A percentile compares a stretch with the other conserved stretches of the same genome.
These are phyloP conservation scores for Malbranchea cinnamomea DNA, from an alignment of 2,329 filamentous ascomycete species.

Conservation along the genomic window DNA sequence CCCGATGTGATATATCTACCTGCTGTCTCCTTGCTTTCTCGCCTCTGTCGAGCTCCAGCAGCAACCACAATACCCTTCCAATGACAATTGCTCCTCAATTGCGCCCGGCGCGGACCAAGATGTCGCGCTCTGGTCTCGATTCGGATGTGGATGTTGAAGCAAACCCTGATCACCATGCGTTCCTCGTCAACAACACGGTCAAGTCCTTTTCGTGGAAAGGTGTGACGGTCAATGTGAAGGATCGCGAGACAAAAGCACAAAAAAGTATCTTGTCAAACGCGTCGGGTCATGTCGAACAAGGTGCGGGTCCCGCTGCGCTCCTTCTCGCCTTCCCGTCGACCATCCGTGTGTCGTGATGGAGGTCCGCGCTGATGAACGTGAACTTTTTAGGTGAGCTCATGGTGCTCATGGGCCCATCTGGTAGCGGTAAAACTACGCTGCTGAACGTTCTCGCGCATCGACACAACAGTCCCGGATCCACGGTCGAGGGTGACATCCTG, in stretches of 20 bases:
- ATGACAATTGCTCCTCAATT: background rate
- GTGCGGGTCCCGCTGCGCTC: constrained; percentile 18
- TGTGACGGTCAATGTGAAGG: constrained; percentile 57
- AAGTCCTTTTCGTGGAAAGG: constrained; percentile 50
- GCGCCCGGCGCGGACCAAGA: background rate
- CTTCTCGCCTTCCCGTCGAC: too few relatives aligned
- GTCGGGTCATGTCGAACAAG: constrained; percentile 49
- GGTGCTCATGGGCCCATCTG: constrained; percentile 68
- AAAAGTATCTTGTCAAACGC: constrained; percentile 49
- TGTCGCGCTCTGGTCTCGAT: constrained; percentile 4
- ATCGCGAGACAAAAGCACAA: constrained; percentile 48
- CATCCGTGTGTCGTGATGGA: too few relatives aligned
- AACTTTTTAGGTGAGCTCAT: constrained; percentile 49
- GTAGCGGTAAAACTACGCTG: constrained; percentile 66
- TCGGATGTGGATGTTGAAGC: constrained; percentile 16
- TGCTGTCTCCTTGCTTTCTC: too few relatives aligned
- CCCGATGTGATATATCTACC: too few relatives aligned
- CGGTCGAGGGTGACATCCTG: constrained; percentile 38
- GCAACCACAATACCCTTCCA: too few relatives aligned
- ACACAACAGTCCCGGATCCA: constrained; percentile 37
- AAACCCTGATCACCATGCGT: constrained; percentile 14
- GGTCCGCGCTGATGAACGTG: too few relatives aligned
- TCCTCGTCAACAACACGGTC: constrained; percentile 44
- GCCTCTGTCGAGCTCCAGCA: too few relatives aligned
- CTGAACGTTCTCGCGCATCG: constrained; percentile 63